Evolutionary conservation across 345 rosid genomes (phyloP), one percentile per base, ranked within the genome.

Genomic region (Lumnitzera littorea): DNA sequence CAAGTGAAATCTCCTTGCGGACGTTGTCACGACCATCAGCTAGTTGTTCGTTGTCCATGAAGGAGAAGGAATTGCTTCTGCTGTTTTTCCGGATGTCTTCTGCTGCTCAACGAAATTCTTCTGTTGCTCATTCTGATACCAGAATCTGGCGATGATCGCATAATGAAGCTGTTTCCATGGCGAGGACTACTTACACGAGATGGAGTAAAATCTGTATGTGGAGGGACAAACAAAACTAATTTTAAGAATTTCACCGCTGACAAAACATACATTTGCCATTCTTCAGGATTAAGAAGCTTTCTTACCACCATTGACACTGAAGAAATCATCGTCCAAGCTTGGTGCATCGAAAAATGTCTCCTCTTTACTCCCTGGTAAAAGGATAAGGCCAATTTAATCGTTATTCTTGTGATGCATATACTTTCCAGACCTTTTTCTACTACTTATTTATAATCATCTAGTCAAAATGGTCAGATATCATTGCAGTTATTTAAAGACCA

Each of bases 301-400:
- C 5, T 56, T 47, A 69, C 74, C 65, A 2, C 25, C 58, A 20
- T 24, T 57, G 59, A 57, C 65, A 23, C 63, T 75, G 15, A 16
- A 57, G 67, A 72, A 75, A 62, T 72, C 78, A 50, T 70, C 78
- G 14, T 69, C 72, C 2, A 70, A 74, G 12, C 67, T 65, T 14
- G 24, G 62, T n/a, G 53, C 13, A 12, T 66, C 71, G 10, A 8
- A 54, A 29, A 62, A 62, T 12, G 12, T 55, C 51, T 60, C 62
- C 46, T 62, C 68, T 52, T 53, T 62, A 59, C 62, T 60, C 9
- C 56, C 79, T 70, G 70, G 64, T 20, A 17, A 36, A 24, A 11
- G 25, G n/a, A n/a, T n/a, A 47, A 36, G 41, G 27, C 48, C 15
- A 2, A 36, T 56, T 46, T 46, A 56, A 43, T 12, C 31, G 17